Conservation (phyloP, 164 flowering plant species). For the Houttuynia cordata region DNA sequence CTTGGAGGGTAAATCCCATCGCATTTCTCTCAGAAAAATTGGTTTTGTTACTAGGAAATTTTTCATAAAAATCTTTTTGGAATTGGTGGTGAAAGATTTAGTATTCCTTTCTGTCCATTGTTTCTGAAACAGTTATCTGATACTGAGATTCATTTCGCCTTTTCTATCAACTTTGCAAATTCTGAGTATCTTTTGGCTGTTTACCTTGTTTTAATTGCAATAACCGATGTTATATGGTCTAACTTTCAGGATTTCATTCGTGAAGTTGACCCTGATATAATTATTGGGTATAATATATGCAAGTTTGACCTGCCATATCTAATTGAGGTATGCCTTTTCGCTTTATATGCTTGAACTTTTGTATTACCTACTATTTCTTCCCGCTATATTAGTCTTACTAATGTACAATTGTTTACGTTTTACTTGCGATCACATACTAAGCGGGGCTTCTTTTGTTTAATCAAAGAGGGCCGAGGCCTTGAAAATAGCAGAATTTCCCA, state of each 20-base stretch:
- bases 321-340: conserved; percentile 48
- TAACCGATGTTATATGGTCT: background rate
- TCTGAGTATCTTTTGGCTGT: too few species aligned
- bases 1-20: conserved; percentile 79
- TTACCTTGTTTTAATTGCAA: too few species aligned
- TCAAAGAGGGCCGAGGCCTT: conserved; percentile 72
- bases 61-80: too few species aligned
- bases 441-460: conserved; percentile 1
- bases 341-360: background rate
- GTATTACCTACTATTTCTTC: too few species aligned
- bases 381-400: too few species aligned
- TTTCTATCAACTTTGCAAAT: too few species aligned
- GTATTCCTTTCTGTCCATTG: too few species aligned
- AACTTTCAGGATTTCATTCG: conserved; percentile 68
- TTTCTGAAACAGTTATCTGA: too few species aligned
- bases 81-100: too few species aligned
- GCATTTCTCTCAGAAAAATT: background rate
- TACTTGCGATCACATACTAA: background rate
- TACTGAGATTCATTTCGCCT: too few species aligned
- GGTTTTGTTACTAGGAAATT: background rate
- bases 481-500: conserved; percentile 79
- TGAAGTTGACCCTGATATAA: conserved; percentile 93
- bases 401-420: background rate
- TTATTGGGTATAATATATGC: conserved; percentile 97
- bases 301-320: conserved; percentile 99